Evolutionary conservation across 2,329 filamentous ascomycete genomes (phyloP), one percentile per base, ranked within the genome.

Genomic region (Rutstroemia sp.): DNA sequence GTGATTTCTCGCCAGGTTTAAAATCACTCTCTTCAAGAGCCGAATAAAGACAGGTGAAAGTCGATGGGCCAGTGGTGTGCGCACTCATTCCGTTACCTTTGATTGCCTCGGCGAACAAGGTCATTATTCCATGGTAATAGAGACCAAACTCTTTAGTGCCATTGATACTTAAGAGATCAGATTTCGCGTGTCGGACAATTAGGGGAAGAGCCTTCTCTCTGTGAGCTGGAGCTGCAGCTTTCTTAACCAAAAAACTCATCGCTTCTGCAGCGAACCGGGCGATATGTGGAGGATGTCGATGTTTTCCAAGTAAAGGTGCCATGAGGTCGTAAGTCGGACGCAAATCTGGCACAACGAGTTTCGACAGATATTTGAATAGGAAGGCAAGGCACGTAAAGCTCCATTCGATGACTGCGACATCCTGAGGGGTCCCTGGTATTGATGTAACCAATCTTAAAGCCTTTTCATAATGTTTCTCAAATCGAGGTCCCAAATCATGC

Each of bases 321-420:
- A 99, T 83, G 52, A 94, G 82, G 67, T 90, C 82, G 69, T 90
- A 92, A 2, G 95, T 86, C 48, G 92, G 90, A 60, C 88, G 79
- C 61, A 99, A 74, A 68, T 99, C 89, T 4, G 90, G 87, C 0
- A 94, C 88, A 21, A 99, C 74, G 0, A 97, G 79, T 61, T 90
- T 85, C 2, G 91, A 95, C 5, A 99, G 81, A 68, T 97, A 97
- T 70, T 99, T 99, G 81, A 99, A 96, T 42, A 97, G 78, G 78
- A 95, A 99, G 47, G 94, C 91, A 56, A 99, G 77, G 64, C 90
- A 92, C 12, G 87, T 90, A 73, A 99, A 99, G 51, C 90, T 92
- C 92, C 92, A 97, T 74, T 99, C 94, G 51, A 97, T 89, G n/a
- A 95, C 91, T 61, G 92, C 89, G 25, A 89, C 85, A 67, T 89